Evolutionary conservation across 1,284 basidiomycete species (phyloP), one percentile per base, ranked within the genome.

Genomic region (Phellopilus nigrolimitatus): DNA sequence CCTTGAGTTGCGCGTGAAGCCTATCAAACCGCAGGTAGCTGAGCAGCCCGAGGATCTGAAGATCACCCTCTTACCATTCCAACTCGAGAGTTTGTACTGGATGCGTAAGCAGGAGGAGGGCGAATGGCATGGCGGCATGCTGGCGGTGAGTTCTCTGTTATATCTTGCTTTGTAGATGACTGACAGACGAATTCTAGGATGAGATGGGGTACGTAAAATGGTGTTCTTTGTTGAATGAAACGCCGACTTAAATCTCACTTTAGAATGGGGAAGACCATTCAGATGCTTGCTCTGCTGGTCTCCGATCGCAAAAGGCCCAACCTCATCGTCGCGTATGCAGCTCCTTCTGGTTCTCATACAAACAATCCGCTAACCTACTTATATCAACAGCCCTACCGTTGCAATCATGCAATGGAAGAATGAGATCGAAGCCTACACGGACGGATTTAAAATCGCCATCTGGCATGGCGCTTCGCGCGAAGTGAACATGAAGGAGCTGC

Each of bases 351-450:
- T 22, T 47, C 36, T 27, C 12, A 27, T 22, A 42, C 12, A 46
- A 15, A 13, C 15, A n/a, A 10, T 25, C 9, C 49, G 47, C 49
- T 38, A 57, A 48, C 17, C 34, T 37, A 38, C 13, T 46, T 30
- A 33, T 25, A 43, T 28, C 22, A 46, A 0, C 53, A 90, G 88
- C 17, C 92, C 92, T 2, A 97, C 94, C 2, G 95, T 98, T 43
- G 97, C 97, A 21, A 84, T 99, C 58, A 95, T 99, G 85, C 95
- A 99, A 71, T 99, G 97, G 97, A 82, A 84, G 60, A 93, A 95
- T 66, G 97, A 99, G 67, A 93, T 99, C 52, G 82, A 83, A 31
- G 70, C 83, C 0, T 90, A 92, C 60, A 88, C 91, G 0, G 78
- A 85, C 56, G 83, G 84, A 6, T 71, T 93, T 62, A 82, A 82